phyloP scores from a whole-genome alignment of 495 filamentous ascomycete genomes.

The Hypoxylon fragiforme region DNA sequence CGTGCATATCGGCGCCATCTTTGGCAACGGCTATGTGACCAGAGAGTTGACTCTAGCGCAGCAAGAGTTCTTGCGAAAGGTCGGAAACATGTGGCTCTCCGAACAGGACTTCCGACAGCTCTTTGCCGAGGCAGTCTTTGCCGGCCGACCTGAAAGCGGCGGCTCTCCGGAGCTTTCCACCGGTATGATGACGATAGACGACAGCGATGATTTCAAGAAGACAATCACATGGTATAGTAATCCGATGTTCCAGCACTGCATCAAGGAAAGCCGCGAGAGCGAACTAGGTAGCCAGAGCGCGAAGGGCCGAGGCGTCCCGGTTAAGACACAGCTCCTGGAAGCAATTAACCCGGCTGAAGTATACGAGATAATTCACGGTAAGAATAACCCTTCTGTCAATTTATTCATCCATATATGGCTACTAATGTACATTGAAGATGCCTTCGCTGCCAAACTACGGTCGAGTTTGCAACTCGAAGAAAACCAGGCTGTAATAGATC shows the following conservation, averaged over 20 bases:
- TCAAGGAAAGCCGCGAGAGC: no score
- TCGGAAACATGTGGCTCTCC: slow-evolving; percentile 3
- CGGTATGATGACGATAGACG: not conserved
- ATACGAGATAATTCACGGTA: not conserved
- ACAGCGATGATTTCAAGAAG: slow-evolving; percentile 29
- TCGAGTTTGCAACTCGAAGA: not conserved
- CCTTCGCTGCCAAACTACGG: not conserved
- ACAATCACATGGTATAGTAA: slow-evolving; percentile 44
- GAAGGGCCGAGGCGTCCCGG: no score
- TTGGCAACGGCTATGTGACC: slow-evolving; percentile 49
- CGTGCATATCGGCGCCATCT: slow-evolving; percentile 47
- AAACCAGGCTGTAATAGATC: not conserved
- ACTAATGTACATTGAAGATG: no score
- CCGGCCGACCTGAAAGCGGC: not conserved
- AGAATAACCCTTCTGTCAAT: not conserved
- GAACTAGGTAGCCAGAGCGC: no score
- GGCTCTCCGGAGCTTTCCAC: slow-evolving; percentile 1
- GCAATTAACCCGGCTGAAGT: not conserved
- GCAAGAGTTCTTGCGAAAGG: not conserved
- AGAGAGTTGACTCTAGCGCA: slow-evolving; percentile 30
- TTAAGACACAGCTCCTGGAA: not conserved
- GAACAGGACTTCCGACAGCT: slow-evolving; percentile 27
- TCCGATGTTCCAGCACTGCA: slow-evolving; percentile 21
- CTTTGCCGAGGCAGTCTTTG: slow-evolving; percentile 18
- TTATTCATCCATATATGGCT: no score